Base-by-base conservation (phyloP, 768 basidiomycete genomes). In the Boletus bicolor region DNA sequence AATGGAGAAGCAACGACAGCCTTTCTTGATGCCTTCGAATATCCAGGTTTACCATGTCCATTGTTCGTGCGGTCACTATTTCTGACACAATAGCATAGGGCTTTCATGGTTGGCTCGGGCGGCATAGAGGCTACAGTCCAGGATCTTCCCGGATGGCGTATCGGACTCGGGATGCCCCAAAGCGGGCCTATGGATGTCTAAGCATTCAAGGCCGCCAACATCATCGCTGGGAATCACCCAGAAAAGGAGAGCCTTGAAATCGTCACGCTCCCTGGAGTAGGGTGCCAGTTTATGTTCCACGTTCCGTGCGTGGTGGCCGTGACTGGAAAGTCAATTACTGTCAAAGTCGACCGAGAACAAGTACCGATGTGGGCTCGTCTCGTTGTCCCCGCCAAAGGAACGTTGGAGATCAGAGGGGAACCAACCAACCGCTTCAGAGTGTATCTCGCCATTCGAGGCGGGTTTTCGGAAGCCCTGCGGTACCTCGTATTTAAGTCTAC, bases 401-500 rank as follows among this genome's bases (percentile, higher is more conserved):
- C 67, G 48, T 62, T 87, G 10, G 71, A 72, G 24, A 58, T 87
- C 11, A 71, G 67, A 2, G 60, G 62, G 28, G 51, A 62, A 11
- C 60, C 55, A 2, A 56, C 60, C 7, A 57, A 67, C 7, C 85
- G 86, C 0, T 77, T 82, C 54, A 75, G 86, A 45, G 69, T 69
- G 3, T 87, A 88, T 58, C 56, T 89, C 34, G 77, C 79, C 12
- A 64, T 87, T 24, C 72, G 74, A 36, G 86, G 84, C 2, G 86
- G 86, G 0, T 80, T 89, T 56, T 85, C 85, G 0, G 73, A 73
- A 15, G 71, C 84, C 2, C 80, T 82, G 35, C 7, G 54, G 5
- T 87, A 84, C 63, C 72, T 87, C 2, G 84, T 79, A 4, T 84
- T 83, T 0, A 87, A 87, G 69, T 82, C 83, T 5, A 85, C 86